Conservation (phyloP, 2,329 filamentous ascomycete species). For the Juglanconis juglandina region DNA sequence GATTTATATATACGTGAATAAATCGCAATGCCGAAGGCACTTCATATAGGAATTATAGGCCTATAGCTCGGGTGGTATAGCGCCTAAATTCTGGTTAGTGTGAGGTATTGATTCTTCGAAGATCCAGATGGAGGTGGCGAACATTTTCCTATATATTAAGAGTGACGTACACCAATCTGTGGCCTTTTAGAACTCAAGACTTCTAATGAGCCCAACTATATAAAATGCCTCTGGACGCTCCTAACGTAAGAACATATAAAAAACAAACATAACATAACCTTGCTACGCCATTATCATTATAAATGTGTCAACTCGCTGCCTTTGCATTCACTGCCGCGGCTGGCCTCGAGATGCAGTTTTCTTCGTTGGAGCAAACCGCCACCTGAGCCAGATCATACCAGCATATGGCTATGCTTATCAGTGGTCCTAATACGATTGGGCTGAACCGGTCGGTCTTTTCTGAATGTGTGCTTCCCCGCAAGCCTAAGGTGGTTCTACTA, state of each 20-base stretch:
- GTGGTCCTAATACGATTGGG: too few relatives aligned
- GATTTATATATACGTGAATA: background rate
- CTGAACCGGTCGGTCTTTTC: background rate
- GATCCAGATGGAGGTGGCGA: background rate
- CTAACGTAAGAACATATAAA: background rate
- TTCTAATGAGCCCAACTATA: background rate
- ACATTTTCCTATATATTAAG: background rate
- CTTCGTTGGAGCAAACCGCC: background rate
- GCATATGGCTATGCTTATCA: too few relatives aligned
- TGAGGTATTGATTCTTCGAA: background rate
- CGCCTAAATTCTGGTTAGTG: background rate
- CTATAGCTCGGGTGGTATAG: background rate
- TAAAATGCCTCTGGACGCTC: background rate
- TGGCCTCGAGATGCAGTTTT: too few relatives aligned
- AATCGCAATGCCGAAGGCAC: background rate
- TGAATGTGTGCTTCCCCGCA: background rate
- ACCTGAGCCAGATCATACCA: background rate
- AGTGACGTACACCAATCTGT: background rate
- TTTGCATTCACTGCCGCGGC: background rate
- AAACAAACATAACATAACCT: background rate
- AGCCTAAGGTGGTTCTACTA: background rate
- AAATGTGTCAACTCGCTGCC: background rate
- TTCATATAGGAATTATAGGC: background rate
- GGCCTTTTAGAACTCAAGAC: background rate
- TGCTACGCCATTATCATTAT: background rate